Percentiles rank a stretch among this genome's conserved stretches.
Evolutionary conservation across 2,329 filamentous ascomycete genomes (phyloP).

Genomic region (Phyllosticta paracitricarpa): DNA sequence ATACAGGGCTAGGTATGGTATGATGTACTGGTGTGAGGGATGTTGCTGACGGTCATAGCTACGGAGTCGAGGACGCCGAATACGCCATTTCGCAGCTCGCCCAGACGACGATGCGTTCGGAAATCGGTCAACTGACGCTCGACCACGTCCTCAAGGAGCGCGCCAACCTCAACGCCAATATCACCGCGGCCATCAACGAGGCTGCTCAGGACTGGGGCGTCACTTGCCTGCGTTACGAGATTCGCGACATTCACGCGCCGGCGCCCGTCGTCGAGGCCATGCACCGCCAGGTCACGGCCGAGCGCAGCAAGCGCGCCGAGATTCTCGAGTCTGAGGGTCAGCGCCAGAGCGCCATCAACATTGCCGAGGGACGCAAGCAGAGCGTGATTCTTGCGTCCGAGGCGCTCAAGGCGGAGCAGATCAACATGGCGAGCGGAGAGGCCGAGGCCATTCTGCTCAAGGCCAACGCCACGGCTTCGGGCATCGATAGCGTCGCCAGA

Average conservation of each 20-base stretch:
- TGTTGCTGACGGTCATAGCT: conserved; percentile 43
- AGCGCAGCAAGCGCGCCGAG: conserved; percentile 93
- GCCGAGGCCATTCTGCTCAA: conserved; percentile 85
- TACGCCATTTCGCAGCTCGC: conserved; percentile 97
- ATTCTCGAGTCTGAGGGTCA: conserved; percentile 97
- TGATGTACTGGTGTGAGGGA: background rate
- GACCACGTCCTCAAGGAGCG: conserved; percentile 98
- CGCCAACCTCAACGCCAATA: conserved; percentile 91
- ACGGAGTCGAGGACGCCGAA: conserved; percentile 96
- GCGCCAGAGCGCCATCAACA: conserved; percentile 95
- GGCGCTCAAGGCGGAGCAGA: conserved; percentile 77
- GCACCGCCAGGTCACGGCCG: conserved; percentile 95
- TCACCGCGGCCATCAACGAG: conserved; percentile 98
- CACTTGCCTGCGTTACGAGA: conserved; percentile 92
- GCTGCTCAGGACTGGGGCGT: conserved; percentile 96
- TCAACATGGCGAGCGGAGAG: conserved; percentile 88
- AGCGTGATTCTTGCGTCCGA: conserved; percentile 93
- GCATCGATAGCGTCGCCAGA: conserved; percentile 76
- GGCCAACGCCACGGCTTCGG: conserved; percentile 73
- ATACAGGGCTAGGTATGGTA: conserved; percentile 82
- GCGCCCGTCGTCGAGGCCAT: conserved; percentile 91
- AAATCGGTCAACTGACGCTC: conserved; percentile 91
- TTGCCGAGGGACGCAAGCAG: conserved; percentile 95
- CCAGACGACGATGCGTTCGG: conserved; percentile 97
- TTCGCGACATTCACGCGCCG: conserved; percentile 94